Base-by-base conservation (phyloP, 768 basidiomycete genomes). In the Leccinum olivaceopallidum region DNA sequence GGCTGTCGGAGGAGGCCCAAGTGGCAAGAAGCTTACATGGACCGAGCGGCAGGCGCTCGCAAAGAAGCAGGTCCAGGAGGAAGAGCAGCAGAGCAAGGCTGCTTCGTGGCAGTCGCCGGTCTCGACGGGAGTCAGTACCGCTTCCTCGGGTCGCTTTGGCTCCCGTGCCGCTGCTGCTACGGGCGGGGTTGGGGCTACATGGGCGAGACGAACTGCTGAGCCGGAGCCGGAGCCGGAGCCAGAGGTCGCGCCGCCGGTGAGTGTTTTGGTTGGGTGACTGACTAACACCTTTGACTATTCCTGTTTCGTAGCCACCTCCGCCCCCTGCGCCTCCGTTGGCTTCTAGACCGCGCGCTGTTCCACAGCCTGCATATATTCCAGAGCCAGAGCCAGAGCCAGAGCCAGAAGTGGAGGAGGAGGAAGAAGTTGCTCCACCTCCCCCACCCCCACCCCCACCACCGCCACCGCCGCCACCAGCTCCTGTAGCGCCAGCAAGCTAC, bases 21-120 rank as follows among this genome's bases (percentile, higher is more conserved):
- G 81, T 1, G 60, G 78, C 1, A 92, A 92, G 78, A 95, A 94
- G 73, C 73, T 96, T 62, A 96, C 95, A 0, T 98, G 96, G 96
- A 90, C 84, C 60, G 91, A 98, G 72, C 82, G 95, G 22, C 95
- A 98, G 70, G 94, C 92, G 0, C 77, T 88, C n/a, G 89, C 94
- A 1, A 95, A 95, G 80, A 88, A 89, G 70, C 90, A 93, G 66
- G 79, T 82, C 16, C 91, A 88, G 64, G 93, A 91, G 65, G 95
- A 94, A 59, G 87, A 87, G 61, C 78, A 80, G 9, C 77, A 76
- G 51, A 92, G 90, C 67, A 85, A 79, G 49, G 76, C 79, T 49
- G 85, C 87, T 1, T 80, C 80, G 16, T 80, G 80, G 67, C 72
- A 75, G 48, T 66, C 80, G 5, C 71, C 81, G 0, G 65, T 76